Base-by-base conservation (phyloP, 1,284 basidiomycete species). In the Fomitopsis schrenkii region DNA sequence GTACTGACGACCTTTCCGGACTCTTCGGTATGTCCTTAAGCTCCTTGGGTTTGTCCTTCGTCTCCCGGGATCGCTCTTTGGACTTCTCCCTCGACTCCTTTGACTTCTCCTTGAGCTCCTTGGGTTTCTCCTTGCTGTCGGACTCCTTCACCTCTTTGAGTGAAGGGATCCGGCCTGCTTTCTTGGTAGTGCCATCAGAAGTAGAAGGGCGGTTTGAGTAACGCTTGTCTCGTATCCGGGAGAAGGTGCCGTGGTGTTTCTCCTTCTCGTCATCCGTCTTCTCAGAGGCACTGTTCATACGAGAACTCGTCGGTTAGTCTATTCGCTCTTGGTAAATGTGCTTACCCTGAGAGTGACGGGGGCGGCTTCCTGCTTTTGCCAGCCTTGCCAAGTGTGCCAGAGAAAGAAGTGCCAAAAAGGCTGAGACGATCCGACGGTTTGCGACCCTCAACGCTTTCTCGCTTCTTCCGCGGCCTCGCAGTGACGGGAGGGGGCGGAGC, bases 301-400 rank as follows among this genome's bases (percentile, higher is more conserved):
- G 19, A 35, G 15, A 36, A 12, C 35, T 12, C 35, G 48, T 22
- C 28, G 14, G 26, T 15, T 33, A 33, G 14, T 30, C 2, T 50
- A 28, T 17, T 14, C 30, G 30, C 30, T 17, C 28, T n/a, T 30
- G 14, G 28, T 12, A 17, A 15, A 17, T 50, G 5, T 5, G 78
- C 83, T 67, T 72, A 86, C 82, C 77, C 75, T 50, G 83, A 83
- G 66, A 86, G 84, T 70, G 83, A 83, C 14, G 94, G 94, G 3
- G 93, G 80, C 1, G 93, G 93, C 72, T 96, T 96, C 64, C 94
- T 78, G 57, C 78, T 77, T 69, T 89, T 90, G 42, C 84, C 82
- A 60, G 78, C 77, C 69, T 89, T 90, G 38, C 85, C 83, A 60
- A 91, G 68, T 7, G 84, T 78, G 0, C 80, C 79, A 22, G 76